Evolutionary conservation across 306 rosid species (phyloP).

Genomic region (Quercus alba): DNA sequence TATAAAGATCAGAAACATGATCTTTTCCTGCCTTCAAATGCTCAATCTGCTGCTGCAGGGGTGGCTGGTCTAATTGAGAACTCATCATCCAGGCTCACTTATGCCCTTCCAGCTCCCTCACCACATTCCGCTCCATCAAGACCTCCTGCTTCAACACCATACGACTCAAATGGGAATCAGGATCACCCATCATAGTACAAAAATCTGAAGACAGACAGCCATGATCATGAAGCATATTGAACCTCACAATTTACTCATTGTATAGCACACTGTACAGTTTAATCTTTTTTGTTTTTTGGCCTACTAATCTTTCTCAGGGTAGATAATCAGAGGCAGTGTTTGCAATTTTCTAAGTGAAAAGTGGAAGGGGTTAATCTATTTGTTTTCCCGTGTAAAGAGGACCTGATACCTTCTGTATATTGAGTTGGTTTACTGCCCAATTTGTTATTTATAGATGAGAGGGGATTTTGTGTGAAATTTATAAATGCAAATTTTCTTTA

Average conservation of each 20-base stretch:
- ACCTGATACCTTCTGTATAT: slow-evolving; percentile 39
- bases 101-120: slow-evolving; percentile 87
- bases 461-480: slow-evolving; percentile 32
- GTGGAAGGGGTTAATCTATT: slow-evolving; percentile 14
- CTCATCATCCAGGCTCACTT: slow-evolving; percentile 81
- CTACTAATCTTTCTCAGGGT: neutral
- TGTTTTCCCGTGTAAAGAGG: slow-evolving; percentile 35
- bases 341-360: slow-evolving; percentile 26
- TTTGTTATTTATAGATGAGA: slow-evolving; percentile 28
- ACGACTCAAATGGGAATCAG: slow-evolving; percentile 52
- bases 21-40: slow-evolving; percentile 97
- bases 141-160: slow-evolving; percentile 48
- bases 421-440: slow-evolving; percentile 31
- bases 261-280: slow-evolving; percentile 80
- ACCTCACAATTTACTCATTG: slow-evolving; percentile 37
- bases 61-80: slow-evolving; percentile 94
- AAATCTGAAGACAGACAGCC: slow-evolving; percentile 14
- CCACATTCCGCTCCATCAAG: slow-evolving; percentile 50
- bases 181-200: slow-evolving; percentile 40
- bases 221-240: slow-evolving; percentile 14
- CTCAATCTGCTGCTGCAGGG: slow-evolving; percentile 98
- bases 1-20: slow-evolving; percentile 98
- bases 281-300: neutral
- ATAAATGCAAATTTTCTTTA: neutral
- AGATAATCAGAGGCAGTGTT: slow-evolving; percentile 33